These are phyloP conservation scores for Staphylotrichum tortipilum DNA, from an alignment of 495 filamentous ascomycete genomes.

Conservation along the genomic window DNA sequence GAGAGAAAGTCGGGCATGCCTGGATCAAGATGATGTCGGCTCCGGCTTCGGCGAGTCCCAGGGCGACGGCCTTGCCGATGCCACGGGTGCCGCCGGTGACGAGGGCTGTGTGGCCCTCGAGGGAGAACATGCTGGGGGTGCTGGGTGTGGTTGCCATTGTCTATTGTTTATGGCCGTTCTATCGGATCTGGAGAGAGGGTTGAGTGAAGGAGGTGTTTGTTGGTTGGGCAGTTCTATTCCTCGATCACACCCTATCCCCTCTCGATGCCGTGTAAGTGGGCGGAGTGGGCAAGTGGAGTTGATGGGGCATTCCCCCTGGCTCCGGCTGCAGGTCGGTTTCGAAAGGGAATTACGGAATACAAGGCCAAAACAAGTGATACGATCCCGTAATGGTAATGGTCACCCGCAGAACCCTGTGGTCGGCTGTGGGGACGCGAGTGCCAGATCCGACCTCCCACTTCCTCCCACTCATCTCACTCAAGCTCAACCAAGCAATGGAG, in stretches of 20 bases:
- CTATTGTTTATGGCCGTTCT: too few species aligned
- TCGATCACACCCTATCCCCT: not conserved
- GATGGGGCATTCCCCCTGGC: too few species aligned
- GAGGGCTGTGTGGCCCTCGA: constrained; percentile 65
- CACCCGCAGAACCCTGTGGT: too few species aligned
- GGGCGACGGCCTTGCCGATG: constrained; percentile 75
- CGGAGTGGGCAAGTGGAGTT: too few species aligned
- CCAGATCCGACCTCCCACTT: not conserved
- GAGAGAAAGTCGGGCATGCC: constrained; percentile 24
- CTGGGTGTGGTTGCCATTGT: constrained; percentile 5
- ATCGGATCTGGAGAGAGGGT: too few species aligned
- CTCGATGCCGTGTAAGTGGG: constrained; percentile 2
- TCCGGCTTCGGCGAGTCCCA: constrained; percentile 75
- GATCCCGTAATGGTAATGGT: too few species aligned
- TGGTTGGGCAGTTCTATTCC: too few species aligned
- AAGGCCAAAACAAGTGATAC: too few species aligned
- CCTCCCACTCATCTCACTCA: not conserved
- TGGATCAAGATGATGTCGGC: constrained; percentile 72
- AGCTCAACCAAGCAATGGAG: too few species aligned
- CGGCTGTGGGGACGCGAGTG: not conserved
- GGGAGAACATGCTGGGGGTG: constrained; percentile 38
- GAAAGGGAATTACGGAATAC: too few species aligned
- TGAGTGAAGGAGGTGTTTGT: too few species aligned
- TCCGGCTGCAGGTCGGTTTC: too few species aligned
- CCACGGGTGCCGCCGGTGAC: constrained; percentile 83